A percentile compares a stretch with the other conserved stretches of the same genome.
These are phyloP conservation scores for Trifolium fragiferum DNA, from an alignment of 306 rosid species.

Conservation along the genomic window DNA sequence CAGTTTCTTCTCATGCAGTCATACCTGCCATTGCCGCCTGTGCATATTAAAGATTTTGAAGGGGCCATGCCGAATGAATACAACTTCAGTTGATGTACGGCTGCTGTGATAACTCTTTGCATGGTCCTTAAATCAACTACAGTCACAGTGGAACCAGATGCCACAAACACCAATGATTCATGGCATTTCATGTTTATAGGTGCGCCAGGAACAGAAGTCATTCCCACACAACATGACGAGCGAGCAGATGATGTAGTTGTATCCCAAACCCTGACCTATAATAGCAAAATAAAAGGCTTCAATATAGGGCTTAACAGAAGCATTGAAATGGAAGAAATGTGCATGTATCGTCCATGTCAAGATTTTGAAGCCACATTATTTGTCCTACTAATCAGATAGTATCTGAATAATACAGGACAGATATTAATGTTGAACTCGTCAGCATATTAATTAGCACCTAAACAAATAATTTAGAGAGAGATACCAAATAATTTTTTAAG, in stretches of 20 bases:
- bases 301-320: slow-evolving; percentile 2
- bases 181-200: slow-evolving; percentile 77
- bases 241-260: slow-evolving; percentile 60
- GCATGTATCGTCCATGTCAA: slow-evolving; percentile 8
- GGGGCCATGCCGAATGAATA: slow-evolving; percentile 67
- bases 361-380: slow-evolving; percentile 10
- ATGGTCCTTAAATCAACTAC: slow-evolving; percentile 85
- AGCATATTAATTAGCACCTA: neutral
- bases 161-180: slow-evolving; percentile 73
- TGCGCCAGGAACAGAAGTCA: slow-evolving; percentile 62
- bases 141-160: slow-evolving; percentile 69
- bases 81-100: slow-evolving; percentile 53
- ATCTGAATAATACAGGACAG: slow-evolving; percentile 10
- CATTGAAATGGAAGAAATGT: slow-evolving; percentile 22
- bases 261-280: slow-evolving; percentile 89
- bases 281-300: slow-evolving; percentile 19
- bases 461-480: no score
- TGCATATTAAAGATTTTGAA: slow-evolving; percentile 72
- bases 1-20: neutral
- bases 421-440: neutral
- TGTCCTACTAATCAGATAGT: slow-evolving; percentile 21
- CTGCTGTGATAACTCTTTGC: slow-evolving; percentile 67
- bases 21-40: slow-evolving; percentile 77
- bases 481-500: neutral
- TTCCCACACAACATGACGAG: slow-evolving; percentile 84